Conservation (phyloP, 352 stramenopile species). For the Halophytophthora batemanensis region DNA sequence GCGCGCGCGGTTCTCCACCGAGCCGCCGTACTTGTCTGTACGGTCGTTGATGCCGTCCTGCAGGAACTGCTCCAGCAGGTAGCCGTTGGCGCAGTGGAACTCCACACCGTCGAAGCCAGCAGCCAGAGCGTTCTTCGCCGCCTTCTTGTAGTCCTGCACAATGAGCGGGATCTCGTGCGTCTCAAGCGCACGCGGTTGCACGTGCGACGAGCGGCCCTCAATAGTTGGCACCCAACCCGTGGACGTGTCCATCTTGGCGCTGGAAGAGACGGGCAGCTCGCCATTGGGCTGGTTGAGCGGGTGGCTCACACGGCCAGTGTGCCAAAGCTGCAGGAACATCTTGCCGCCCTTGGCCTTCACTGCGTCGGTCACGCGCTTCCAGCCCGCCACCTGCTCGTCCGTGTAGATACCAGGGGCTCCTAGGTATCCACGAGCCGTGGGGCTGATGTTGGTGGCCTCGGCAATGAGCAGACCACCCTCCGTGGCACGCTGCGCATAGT, state of each 20-base stretch:
- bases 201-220: conserved; percentile 33
- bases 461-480: conserved; percentile 50
- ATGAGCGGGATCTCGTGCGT: conserved; percentile 66
- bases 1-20: conserved; percentile 28
- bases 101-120: conserved; percentile 54
- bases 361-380: conserved; percentile 52
- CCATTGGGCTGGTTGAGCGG: conserved; percentile 37
- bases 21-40: conserved; percentile 81
- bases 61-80: conserved; percentile 89
- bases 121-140: conserved; percentile 62
- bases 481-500: conserved; percentile 36
- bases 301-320: conserved; percentile 27
- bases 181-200: conserved; percentile 55
- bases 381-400: conserved; percentile 35
- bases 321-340: conserved; percentile 35
- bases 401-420: conserved; percentile 47
- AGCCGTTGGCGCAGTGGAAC: conserved; percentile 89
- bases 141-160: conserved; percentile 68
- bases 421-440: conserved; percentile 28
- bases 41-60: conserved; percentile 69
- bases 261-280: conserved; percentile 46
- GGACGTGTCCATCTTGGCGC: conserved; percentile 27
- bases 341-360: conserved; percentile 51
- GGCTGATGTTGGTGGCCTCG: conserved; percentile 46
- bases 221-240: conserved; percentile 23